These are phyloP conservation scores for Coemansia sp. DNA, from an alignment of 192 early-diverging fungal species.

Conservation along the genomic window DNA sequence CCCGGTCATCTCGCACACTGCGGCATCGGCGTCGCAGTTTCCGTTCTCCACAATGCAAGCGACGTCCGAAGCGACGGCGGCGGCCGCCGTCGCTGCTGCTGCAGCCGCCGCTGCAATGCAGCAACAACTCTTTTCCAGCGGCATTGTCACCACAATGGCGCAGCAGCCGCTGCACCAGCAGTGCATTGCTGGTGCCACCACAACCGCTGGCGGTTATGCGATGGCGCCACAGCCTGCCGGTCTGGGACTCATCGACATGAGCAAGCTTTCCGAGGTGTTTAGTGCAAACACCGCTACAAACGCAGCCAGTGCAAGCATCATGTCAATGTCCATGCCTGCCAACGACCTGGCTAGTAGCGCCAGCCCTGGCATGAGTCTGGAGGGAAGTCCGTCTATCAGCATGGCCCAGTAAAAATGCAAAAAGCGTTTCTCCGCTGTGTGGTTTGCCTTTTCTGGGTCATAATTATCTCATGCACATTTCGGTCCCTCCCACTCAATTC, in stretches of 20 bases:
- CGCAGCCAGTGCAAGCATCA: conserved; percentile 12
- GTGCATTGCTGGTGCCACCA: background rate
- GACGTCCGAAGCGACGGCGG: background rate
- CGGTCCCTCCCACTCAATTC: background rate
- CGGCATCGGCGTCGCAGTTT: conserved; percentile 19
- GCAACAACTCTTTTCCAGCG: conserved; percentile 2
- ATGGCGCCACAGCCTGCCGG: conserved; percentile 3
- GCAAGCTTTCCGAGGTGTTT: conserved; percentile 38
- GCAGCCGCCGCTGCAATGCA: conserved; percentile 2
- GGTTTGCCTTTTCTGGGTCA: background rate
- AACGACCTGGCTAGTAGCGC: background rate
- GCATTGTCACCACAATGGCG: background rate
- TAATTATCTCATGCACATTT: no score
- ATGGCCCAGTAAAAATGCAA: background rate
- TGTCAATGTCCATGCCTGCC: background rate
- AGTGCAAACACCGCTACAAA: conserved; percentile 10
- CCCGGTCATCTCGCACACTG: conserved; percentile 24
- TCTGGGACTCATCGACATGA: conserved; percentile 36
- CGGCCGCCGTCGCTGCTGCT: background rate
- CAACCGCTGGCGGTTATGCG: conserved; percentile 11
- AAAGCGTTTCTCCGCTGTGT: background rate
- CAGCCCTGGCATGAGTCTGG: background rate
- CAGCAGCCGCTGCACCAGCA: conserved; percentile 4
- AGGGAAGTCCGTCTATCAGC: background rate
- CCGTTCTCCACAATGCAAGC: conserved; percentile 11